These are phyloP conservation scores for Coemansia sp. DNA, from an alignment of 192 early-diverging fungal genomes.

Conservation along the genomic window DNA sequence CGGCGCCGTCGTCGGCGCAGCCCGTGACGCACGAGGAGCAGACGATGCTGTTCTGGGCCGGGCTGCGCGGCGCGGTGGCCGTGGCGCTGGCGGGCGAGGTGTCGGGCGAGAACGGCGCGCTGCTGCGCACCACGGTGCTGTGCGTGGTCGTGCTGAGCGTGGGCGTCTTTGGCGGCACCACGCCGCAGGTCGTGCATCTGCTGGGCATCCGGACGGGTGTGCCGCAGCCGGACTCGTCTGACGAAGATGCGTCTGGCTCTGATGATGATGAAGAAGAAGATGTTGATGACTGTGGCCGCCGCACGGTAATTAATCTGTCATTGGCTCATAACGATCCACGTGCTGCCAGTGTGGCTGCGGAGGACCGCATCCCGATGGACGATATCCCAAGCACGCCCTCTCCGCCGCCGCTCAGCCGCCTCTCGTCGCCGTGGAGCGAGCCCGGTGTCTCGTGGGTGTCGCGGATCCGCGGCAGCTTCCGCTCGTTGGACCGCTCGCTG, in stretches of 20 bases:
- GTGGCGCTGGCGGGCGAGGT: slow-evolving; percentile 91
- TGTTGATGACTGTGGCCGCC: not conserved
- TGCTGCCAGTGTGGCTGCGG: not conserved
- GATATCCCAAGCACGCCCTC: slow-evolving; percentile 17
- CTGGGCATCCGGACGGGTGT: slow-evolving; percentile 77
- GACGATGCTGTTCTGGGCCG: slow-evolving; percentile 95
- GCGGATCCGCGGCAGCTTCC: slow-evolving; percentile 42
- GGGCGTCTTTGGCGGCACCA: slow-evolving; percentile 89
- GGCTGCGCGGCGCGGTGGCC: slow-evolving; percentile 93
- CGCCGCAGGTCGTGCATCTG: slow-evolving; percentile 72
- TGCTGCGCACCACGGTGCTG: slow-evolving; percentile 85
- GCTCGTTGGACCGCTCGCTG: slow-evolving; percentile 43
- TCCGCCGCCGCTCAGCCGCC: slow-evolving; percentile 15
- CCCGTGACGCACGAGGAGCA: slow-evolving; percentile 59
- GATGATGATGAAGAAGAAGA: slow-evolving; percentile 3
- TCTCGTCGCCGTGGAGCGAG: slow-evolving; percentile 39
- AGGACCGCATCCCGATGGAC: slow-evolving; percentile 13
- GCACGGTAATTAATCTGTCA: slow-evolving; percentile 20
- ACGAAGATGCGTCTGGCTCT: slow-evolving; percentile 32
- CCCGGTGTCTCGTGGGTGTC: slow-evolving; percentile 31
- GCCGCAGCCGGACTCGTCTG: slow-evolving; percentile 47
- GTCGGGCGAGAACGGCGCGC: slow-evolving; percentile 60
- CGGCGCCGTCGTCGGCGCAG: slow-evolving; percentile 52
- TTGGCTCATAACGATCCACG: not conserved
- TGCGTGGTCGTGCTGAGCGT: slow-evolving; percentile 92